phyloP scores from a whole-genome alignment of 2,329 filamentous ascomycete genomes.

The Cladosporium sphaerospermum region DNA sequence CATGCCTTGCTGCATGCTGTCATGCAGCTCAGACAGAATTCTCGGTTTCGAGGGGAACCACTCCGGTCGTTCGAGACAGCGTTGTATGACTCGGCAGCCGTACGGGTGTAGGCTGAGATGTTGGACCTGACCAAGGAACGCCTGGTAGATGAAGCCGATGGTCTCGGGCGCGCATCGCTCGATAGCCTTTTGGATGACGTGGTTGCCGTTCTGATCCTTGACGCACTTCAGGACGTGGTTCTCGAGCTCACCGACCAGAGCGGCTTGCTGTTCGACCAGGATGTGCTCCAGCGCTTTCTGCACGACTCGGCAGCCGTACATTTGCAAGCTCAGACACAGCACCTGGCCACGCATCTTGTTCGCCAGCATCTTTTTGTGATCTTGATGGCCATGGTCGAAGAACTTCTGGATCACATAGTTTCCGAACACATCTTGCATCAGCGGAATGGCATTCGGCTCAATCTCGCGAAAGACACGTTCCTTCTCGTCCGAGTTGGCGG shows the following conservation, averaged over 20 bases:
- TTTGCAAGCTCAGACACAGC: conserved; percentile 70
- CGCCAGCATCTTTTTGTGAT: conserved; percentile 82
- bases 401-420: conserved; percentile 99
- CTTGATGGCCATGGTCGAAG: conserved; percentile 90
- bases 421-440: conserved; percentile 95
- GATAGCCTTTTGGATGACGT: conserved; percentile 92
- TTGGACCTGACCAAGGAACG: conserved; percentile 69
- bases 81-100: conserved; percentile 87
- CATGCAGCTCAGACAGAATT: conserved; percentile 74
- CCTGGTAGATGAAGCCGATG: conserved; percentile 78
- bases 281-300: conserved; percentile 93
- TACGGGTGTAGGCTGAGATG: conserved; percentile 72
- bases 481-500: conserved; percentile 93
- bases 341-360: conserved; percentile 84
- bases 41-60: conserved; percentile 58
- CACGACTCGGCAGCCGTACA: conserved; percentile 92
- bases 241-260: conserved; percentile 76
- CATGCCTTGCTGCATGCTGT: conserved; percentile 58
- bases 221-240: conserved; percentile 69
- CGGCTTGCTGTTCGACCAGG: conserved; percentile 82
- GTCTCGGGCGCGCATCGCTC: conserved; percentile 70
- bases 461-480: conserved; percentile 86
- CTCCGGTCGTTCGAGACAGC: conserved; percentile 78
- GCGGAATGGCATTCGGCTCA: conserved; percentile 70
- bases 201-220: conserved; percentile 86